Conservation (phyloP, 2,329 filamentous ascomycete species). For the Magnaporthiopsis incrustans region DNA sequence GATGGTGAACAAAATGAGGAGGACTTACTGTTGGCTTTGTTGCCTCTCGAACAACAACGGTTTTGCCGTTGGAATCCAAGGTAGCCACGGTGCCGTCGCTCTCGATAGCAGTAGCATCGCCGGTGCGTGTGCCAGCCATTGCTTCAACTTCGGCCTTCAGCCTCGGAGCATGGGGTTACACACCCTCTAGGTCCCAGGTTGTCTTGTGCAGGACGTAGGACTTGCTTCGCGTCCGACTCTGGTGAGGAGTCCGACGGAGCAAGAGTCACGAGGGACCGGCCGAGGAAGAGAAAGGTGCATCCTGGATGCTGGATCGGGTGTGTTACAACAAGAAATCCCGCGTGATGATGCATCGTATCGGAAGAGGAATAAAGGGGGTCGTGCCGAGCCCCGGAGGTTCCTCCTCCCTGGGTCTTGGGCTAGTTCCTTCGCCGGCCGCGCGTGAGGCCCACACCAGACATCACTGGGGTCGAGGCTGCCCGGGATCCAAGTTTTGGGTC, state of each 20-base stretch:
- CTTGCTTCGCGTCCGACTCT: not conserved
- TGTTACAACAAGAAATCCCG: not conserved
- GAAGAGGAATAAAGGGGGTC: not conserved
- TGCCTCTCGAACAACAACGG: not conserved
- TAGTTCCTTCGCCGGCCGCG: not conserved
- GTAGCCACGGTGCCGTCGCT: not conserved
- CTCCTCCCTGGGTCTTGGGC: not conserved
- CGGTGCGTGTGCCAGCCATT: constrained; percentile 6
- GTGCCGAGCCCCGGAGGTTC: not conserved
- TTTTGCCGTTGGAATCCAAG: not conserved
- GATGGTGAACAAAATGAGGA: not conserved
- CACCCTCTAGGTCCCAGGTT: not conserved
- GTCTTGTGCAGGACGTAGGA: not conserved
- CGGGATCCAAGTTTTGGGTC: no score
- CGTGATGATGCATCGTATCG: not conserved
- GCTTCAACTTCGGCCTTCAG: not conserved
- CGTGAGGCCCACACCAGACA: not conserved
- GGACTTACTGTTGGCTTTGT: not conserved
- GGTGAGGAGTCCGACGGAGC: not conserved
- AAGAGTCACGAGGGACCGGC: not conserved
- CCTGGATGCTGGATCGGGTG: not conserved
- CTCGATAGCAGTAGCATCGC: not conserved
- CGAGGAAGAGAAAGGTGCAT: not conserved
- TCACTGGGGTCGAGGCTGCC: no score
- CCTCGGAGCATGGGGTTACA: not conserved